Evolutionary conservation across 176 grass and related monocot species (phyloP).

Genomic region (Oryza glumipatula): DNA sequence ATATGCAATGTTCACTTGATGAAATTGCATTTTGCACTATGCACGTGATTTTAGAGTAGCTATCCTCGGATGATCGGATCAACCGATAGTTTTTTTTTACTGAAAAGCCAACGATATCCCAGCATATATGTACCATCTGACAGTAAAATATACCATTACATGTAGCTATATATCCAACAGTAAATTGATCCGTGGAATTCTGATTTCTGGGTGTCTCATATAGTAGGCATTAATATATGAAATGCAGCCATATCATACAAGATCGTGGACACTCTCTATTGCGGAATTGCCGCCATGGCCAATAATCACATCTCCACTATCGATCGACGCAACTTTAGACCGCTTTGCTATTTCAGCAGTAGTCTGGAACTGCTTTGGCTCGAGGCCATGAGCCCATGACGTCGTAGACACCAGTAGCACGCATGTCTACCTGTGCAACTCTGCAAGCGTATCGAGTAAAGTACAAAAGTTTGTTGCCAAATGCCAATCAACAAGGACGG

Average conservation of each 20-base stretch:
- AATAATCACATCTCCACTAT: background rate
- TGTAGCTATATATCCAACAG: background rate
- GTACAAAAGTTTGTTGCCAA: background rate
- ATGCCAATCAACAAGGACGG: background rate
- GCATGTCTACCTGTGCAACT: background rate
- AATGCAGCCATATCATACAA: background rate
- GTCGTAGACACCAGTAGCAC: background rate
- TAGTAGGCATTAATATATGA: background rate
- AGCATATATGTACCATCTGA: background rate
- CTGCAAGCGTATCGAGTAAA: background rate
- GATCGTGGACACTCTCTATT: background rate
- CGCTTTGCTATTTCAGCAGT: background rate
- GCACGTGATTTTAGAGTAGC: background rate
- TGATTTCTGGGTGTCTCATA: background rate
- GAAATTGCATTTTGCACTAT: too few species aligned
- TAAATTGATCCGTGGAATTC: background rate
- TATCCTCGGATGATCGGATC: background rate
- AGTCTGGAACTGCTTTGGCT: background rate
- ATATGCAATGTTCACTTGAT: too few species aligned
- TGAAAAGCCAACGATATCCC: background rate
- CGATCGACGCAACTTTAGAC: background rate
- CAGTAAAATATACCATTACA: background rate
- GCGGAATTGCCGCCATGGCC: too few species aligned
- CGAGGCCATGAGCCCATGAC: background rate
- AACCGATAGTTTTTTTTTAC: background rate